These are phyloP conservation scores for Danielozyma ontarioensis DNA, from an alignment of 805 yeast species.

Conservation along the genomic window DNA sequence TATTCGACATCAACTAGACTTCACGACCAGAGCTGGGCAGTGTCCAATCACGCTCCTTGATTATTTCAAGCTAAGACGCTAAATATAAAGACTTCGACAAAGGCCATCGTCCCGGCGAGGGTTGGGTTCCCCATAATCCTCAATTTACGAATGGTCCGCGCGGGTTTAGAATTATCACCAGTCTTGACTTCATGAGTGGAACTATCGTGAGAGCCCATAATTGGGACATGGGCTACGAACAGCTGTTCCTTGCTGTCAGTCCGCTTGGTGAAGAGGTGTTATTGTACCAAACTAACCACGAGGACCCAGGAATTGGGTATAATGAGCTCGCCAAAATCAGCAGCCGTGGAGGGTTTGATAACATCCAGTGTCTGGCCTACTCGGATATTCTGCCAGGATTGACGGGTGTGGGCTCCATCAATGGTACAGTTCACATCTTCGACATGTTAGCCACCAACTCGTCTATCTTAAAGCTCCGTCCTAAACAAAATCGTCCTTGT, in stretches of 20 bases:
- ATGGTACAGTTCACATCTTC: slow-evolving; percentile 60
- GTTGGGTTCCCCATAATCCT: too few species aligned
- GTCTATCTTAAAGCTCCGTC: slow-evolving; percentile 41
- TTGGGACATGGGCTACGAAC: slow-evolving; percentile 50
- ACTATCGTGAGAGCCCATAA: slow-evolving; percentile 51
- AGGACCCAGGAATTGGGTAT: slow-evolving; percentile 43
- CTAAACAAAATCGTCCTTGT: slow-evolving; percentile 69
- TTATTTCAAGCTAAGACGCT: too few species aligned
- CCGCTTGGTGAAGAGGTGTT: slow-evolving; percentile 76
- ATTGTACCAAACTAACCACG: slow-evolving; percentile 14
- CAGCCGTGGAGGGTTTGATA: slow-evolving; percentile 59
- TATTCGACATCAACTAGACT: too few species aligned
- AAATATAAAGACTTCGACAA: too few species aligned
- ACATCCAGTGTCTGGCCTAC: slow-evolving; percentile 62
- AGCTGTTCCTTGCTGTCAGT: slow-evolving; percentile 18
- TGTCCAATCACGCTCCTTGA: too few species aligned
- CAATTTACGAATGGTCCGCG: too few species aligned
- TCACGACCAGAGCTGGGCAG: too few species aligned
- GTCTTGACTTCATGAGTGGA: too few species aligned
- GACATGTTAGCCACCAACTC: slow-evolving; percentile 44
- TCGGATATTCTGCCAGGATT: slow-evolving; percentile 52
- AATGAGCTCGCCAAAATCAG: slow-evolving; percentile 48
- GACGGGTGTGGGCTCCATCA: slow-evolving; percentile 69
- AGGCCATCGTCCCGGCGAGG: too few species aligned
- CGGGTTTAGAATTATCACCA: too few species aligned